Conservation (phyloP, 495 filamentous ascomycete genomes). For the Hypoxylon crocopeplum region DNA sequence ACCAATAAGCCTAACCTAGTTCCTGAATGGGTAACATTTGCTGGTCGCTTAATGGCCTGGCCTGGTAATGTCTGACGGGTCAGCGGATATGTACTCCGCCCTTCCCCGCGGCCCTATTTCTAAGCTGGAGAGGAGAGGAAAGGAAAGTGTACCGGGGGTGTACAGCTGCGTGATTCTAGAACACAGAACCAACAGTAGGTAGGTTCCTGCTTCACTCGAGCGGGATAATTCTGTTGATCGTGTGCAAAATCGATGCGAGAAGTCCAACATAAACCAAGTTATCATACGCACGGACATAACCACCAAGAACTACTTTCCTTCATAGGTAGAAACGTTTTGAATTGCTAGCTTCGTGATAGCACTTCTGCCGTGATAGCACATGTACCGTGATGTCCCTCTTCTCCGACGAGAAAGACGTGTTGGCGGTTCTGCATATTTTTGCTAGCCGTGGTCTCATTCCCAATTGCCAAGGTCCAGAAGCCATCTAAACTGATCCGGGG, state of each 20-base stretch:
- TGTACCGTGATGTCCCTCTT: no score
- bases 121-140: slow-evolving; percentile 10
- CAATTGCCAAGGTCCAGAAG: neutral
- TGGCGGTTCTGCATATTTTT: no score
- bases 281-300: no score
- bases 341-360: no score
- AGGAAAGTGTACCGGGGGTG: slow-evolving; percentile 10
- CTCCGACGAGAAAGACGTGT: no score
- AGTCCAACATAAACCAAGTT: no score
- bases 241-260: no score
- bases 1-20: slow-evolving; percentile 16
- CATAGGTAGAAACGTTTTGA: no score
- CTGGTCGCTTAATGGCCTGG: slow-evolving; percentile 3
- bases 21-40: slow-evolving; percentile 13
- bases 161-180: slow-evolving; percentile 20
- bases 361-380: no score
- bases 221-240: no score
- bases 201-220: neutral
- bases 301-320: no score
- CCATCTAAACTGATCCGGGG: neutral
- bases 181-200: slow-evolving; percentile 3
- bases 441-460: no score
- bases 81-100: slow-evolving; percentile 36
- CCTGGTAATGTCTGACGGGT: slow-evolving; percentile 14
- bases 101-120: slow-evolving; percentile 37